A percentile compares a stretch with the other conserved stretches of the same genome.
Conservation (phyloP, 371 early-diverging fungal species). For the Syncephalastrum monosporum region DNA sequence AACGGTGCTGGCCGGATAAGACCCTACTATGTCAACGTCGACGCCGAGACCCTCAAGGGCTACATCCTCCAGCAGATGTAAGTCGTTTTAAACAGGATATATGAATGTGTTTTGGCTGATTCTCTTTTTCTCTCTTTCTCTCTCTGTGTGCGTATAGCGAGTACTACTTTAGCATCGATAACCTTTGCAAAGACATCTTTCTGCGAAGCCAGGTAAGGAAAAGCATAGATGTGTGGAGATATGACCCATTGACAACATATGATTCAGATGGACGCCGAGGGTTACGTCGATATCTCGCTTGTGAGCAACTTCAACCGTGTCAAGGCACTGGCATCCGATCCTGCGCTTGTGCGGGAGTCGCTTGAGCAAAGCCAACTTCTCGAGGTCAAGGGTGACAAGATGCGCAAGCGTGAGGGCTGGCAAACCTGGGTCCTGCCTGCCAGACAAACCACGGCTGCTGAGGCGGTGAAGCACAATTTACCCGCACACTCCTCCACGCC, state of each 20-base stretch:
- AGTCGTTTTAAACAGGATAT: not conserved
- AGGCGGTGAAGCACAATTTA: no score
- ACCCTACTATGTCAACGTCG: conserved; percentile 39
- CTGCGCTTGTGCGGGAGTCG: conserved; percentile 59
- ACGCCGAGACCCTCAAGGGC: conserved; percentile 48
- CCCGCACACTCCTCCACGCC: conserved; percentile 4
- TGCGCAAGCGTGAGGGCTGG: conserved; percentile 77
- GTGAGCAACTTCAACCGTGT: conserved; percentile 88
- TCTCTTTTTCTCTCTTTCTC: no score
- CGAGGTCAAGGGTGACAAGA: conserved; percentile 52
- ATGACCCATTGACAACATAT: not conserved
- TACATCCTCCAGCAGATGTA: conserved; percentile 59
- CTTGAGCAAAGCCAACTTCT: conserved; percentile 52
- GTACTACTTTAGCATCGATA: conserved; percentile 94
- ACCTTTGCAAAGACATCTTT: conserved; percentile 90
- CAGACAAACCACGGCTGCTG: conserved; percentile 19
- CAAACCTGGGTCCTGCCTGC: conserved; percentile 63
- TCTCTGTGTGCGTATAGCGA: conserved; percentile 32
- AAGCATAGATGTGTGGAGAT: not conserved
- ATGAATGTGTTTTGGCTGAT: not conserved
- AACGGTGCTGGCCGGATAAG: conserved; percentile 4
- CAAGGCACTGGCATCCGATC: conserved; percentile 65
- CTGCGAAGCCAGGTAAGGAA: conserved; percentile 63
- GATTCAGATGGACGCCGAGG: conserved; percentile 78
- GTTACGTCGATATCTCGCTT: conserved; percentile 73